Percentiles rank a stretch among this genome's conserved stretches.
Conservation (phyloP, 257 asterid species). For the Mitragyna speciosa region DNA sequence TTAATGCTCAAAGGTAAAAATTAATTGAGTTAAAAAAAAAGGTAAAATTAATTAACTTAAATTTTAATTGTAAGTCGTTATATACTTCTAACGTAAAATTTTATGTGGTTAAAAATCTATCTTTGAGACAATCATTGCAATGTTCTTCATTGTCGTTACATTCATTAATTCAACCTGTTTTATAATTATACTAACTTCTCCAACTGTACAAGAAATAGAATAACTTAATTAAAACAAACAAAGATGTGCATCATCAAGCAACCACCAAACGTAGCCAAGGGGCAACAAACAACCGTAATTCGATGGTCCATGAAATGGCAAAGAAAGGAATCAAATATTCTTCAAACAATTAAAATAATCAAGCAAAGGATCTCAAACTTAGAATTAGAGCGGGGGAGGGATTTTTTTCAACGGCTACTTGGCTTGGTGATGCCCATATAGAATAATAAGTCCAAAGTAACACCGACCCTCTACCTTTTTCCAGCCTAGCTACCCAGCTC, state of each 20-base stretch:
- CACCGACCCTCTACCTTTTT: conserved; percentile 34
- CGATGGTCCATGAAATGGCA: not conserved
- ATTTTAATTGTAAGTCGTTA: too few relatives aligned
- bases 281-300: conserved; percentile 4
- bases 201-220: not conserved
- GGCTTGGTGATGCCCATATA: conserved; percentile 18
- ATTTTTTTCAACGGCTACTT: conserved; percentile 36
- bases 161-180: not conserved
- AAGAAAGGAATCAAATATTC: conserved; percentile 17
- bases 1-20: too few relatives aligned
- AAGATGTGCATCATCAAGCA: conserved; percentile 8
- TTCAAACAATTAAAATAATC: not conserved
- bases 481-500: conserved; percentile 29
- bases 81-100: too few relatives aligned
- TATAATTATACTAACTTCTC: not conserved
- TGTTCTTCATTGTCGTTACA: too few relatives aligned
- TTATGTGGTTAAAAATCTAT: too few relatives aligned
- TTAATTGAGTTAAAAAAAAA: too few relatives aligned
- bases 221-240: not conserved
- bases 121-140: too few relatives aligned
- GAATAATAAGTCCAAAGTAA: conserved; percentile 19
- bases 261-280: not conserved
- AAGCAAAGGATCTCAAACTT: conserved; percentile 8
- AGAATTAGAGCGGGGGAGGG: conserved; percentile 8
- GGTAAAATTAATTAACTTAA: too few relatives aligned